These are phyloP conservation scores for Fusarium agapanthi DNA, from an alignment of 2,329 filamentous ascomycete species.

Conservation along the genomic window DNA sequence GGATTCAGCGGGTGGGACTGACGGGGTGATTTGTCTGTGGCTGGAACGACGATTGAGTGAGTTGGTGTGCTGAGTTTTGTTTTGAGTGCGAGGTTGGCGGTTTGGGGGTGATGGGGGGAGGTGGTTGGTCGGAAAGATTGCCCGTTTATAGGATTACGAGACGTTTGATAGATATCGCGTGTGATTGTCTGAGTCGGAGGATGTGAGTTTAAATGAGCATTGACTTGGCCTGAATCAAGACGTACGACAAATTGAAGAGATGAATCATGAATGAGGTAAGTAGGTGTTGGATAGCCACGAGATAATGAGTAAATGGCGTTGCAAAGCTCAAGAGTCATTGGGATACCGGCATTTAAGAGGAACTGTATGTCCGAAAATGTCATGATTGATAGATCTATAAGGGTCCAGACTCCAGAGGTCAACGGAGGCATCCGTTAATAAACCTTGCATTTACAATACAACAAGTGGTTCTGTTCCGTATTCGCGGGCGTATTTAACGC, in stretches of 20 bases:
- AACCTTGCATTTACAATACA: neutral
- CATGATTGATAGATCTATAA: neutral
- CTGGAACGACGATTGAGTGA: slow-evolving; percentile 20
- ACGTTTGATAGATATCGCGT: slow-evolving; percentile 8
- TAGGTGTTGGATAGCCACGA: neutral
- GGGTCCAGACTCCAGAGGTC: slow-evolving; percentile 2
- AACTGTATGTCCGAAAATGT: neutral
- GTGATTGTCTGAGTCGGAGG: neutral
- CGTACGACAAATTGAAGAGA: neutral
- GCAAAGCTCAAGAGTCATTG: neutral
- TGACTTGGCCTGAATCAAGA: slow-evolving; percentile 4
- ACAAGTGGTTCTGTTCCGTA: slow-evolving; percentile 2
- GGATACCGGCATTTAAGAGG: neutral
- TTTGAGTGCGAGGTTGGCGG: slow-evolving; percentile 15
- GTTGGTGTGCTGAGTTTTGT: slow-evolving; percentile 13
- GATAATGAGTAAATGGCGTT: neutral
- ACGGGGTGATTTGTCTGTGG: slow-evolving; percentile 24
- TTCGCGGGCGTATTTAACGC: slow-evolving; percentile 14
- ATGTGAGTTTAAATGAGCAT: neutral
- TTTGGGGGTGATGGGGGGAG: slow-evolving; percentile 2
- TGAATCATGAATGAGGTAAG: neutral
- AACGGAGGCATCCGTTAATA: slow-evolving; percentile 3
- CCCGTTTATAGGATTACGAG: slow-evolving; percentile 19
- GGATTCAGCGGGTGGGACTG: neutral
- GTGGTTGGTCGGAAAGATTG: slow-evolving; percentile 28